Base-by-base conservation (phyloP, 495 filamentous ascomycete genomes). In the Xylaria intraflava region DNA sequence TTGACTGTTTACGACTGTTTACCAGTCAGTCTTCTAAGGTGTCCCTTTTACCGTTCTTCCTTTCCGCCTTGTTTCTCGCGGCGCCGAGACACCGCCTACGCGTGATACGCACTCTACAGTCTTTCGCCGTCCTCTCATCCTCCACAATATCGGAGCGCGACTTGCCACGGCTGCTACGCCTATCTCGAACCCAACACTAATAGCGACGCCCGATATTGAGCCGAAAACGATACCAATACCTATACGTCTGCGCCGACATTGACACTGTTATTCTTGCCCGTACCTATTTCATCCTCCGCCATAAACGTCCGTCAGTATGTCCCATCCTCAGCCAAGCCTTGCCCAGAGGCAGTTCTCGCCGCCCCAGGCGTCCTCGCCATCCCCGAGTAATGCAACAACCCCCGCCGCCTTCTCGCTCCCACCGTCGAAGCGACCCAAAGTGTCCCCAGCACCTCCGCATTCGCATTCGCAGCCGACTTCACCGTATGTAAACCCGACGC, bases 351-450 rank as follows among this genome's bases (percentile, higher is more conserved):
- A 66, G 49, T 73, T 68, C 48, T 68, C 69, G 41, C 64, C 64
- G 42, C 60, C 71, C 2, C 70, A 72, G 16, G 65, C 45, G 27
- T 19, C 69, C 22, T 65, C 70, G 29, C 60, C 72, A 2, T 73
- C 70, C 14, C 65, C 68, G 2, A 52, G 22, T n/a, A 55, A 49
- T 30, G 16, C 46, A 52, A 36, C 46, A 29, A 27, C 57, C 6
- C 61, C 62, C 16, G 54, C 59, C 0, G 39, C 33, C 2, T 72
- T 60, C 36, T 36, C 65, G 22, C 66, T 78, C 41, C 84, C 83
- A 16, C 77, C 80, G 0, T 81, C 69, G 46, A 87, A 94, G 68
- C 78, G 87, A 41, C 81, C 80, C 50, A 82, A 82, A 19, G 70
- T 89, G 12, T 89, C 87, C 23, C 82, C 87, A 22, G 79, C 81